Base-by-base conservation (phyloP, 2,329 filamentous ascomycete genomes). In the Ramichloridium luteum region DNA sequence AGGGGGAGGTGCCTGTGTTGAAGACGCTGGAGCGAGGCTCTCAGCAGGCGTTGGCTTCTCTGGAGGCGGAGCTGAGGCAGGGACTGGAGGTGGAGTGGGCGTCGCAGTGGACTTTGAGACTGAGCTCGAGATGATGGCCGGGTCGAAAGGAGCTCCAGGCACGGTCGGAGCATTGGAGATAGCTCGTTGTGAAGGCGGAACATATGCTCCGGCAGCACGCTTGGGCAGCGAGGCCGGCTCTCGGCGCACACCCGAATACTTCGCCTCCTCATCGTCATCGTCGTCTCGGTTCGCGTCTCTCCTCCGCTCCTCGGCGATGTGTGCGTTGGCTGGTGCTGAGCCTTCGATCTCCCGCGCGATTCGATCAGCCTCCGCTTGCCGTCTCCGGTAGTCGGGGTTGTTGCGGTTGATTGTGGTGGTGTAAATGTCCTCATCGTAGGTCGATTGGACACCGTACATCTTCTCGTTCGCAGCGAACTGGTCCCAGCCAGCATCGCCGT, bases 361-460 rank as follows among this genome's bases (percentile, higher is more conserved):
- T 44, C 70, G 77, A 13, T 86, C 84, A 2, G 86, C 90, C 20
- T 77, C 72, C 3, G 80, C 84, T 47, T 80, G 68, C 42, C 78
- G 74, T 55, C 83, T 74, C 41, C 73, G 77, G 58, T 92, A 94
- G 32, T 79, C 68, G 1, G 90, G 86, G 47, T 93, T 77, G 41
- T 60, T 80, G 50, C 77, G 83, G 58, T 98, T 75, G 50, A 98
- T 92, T 25, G 73, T 63, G 6, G 90, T 98, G 2, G 90, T 98
- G 61, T 98, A 98, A 26, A 90, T 74, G 46, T 82, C 85, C 59
- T 96, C 90, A 50, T 96, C 77, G 54, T 96, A 98, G 48, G 85
- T 84, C 31, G 80, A 90, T 57, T 75, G 83, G 23, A 92, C 61
- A 20, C 90, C 90, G 51, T 93, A 96, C 16, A 84, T 73, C 34